phyloP scores from a whole-genome alignment of 495 filamentous ascomycete genomes.

The Penicillium antarcticum region DNA sequence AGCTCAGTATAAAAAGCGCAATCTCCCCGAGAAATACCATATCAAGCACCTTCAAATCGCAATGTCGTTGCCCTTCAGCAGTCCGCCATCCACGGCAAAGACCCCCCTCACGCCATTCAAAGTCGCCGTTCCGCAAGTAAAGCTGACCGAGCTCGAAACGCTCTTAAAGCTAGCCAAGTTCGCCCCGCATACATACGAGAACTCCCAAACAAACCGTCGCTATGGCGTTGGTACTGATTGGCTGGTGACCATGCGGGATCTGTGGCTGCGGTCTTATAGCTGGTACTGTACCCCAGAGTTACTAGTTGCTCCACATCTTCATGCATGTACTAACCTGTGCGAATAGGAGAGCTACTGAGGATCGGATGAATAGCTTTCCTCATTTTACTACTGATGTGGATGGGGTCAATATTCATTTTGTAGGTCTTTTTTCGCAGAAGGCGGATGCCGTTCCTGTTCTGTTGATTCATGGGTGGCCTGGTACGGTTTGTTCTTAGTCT shows the following conservation, averaged over 20 bases:
- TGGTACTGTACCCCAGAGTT: too few relatives aligned
- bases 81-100: conserved; percentile 23
- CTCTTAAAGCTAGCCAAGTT: conserved; percentile 51
- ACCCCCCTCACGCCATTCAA: conserved; percentile 35
- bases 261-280: conserved; percentile 47
- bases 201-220: conserved; percentile 35
- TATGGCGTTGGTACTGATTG: conserved; percentile 57
- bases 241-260: conserved; percentile 50
- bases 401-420: conserved; percentile 56
- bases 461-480: conserved; percentile 62
- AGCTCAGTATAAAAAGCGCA: background rate
- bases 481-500: conserved; percentile 17
- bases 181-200: conserved; percentile 50
- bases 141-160: conserved; percentile 45
- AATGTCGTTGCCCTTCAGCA: conserved; percentile 29
- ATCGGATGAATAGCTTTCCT: conserved; percentile 59
- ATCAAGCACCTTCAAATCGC: background rate
- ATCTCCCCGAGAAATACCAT: background rate
- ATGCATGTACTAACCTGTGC: background rate
- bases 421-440: conserved; percentile 57
- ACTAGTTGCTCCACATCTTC: background rate
- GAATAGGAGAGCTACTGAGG: conserved; percentile 48
- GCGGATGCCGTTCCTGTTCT: conserved; percentile 58
- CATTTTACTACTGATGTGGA: conserved; percentile 55
- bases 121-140: conserved; percentile 39